Evolutionary conservation across 2,329 filamentous ascomycete species (phyloP).

Genomic region (Penicillium sclerotigenum): DNA sequence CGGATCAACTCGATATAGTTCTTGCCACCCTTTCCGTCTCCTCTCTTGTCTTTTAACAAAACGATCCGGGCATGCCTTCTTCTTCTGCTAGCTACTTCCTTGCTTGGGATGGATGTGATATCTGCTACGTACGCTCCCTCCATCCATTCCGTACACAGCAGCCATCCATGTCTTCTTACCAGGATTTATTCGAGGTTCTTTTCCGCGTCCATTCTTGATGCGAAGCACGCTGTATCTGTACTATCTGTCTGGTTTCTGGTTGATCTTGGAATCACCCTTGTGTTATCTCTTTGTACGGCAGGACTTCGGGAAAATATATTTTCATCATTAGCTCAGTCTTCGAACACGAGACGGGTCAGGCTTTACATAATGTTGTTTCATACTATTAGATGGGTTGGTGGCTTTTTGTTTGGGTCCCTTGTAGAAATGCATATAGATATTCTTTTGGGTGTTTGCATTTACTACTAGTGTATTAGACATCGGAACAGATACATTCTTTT

Average conservation of each 20-base stretch:
- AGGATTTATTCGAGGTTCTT: not conserved
- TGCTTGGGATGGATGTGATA: not conserved
- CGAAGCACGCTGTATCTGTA: constrained; percentile 1
- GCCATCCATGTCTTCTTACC: not conserved
- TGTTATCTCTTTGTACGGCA: not conserved
- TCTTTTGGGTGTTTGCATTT: not conserved
- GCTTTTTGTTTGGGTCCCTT: not conserved
- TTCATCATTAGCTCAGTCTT: not conserved
- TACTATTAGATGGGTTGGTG: not conserved
- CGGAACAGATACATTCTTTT: not conserved
- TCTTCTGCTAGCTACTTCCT: not conserved
- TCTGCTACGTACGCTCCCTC: not conserved
- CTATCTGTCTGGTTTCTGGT: not conserved
- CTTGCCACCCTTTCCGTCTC: not conserved
- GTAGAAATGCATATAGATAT: not conserved
- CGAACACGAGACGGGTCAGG: not conserved
- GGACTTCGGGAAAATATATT: not conserved
- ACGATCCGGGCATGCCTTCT: not conserved
- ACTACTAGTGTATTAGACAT: not conserved
- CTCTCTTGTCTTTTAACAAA: not conserved
- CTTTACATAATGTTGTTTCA: not conserved
- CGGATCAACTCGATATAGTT: not conserved
- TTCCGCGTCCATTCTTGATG: not conserved
- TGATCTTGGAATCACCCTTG: not conserved
- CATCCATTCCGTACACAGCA: not conserved